Base-by-base conservation (phyloP, 1,284 basidiomycete genomes). In the Trichosporon sp. region DNA sequence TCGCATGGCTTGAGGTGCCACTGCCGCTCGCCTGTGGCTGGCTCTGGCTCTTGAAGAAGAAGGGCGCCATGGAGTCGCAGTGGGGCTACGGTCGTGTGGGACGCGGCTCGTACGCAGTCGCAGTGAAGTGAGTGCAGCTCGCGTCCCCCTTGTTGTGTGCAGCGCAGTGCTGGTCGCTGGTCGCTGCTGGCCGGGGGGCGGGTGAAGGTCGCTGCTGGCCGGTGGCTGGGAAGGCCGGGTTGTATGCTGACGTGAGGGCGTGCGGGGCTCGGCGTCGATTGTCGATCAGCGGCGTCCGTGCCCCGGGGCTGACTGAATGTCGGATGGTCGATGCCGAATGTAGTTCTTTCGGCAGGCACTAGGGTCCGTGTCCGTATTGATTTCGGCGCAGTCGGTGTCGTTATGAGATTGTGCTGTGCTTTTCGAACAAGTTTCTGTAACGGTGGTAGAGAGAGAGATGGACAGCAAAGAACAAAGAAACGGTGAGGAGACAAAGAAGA, bases 21-120 rank as follows among this genome's bases (percentile, higher is more conserved):
- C 49, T 54, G 49, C 49, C 27, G 25, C 49, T n/a, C 49, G 49
- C 25, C 49, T 4, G 16, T 6, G 27, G 25, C 49, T 27, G 25
- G 49, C n/a, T 44, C 37, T 44, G 37, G 9, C 49, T 54, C 29
- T 54, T 54, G 49, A 54, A 54, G 49, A 54, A 54, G 49, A 54
- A 54, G 16, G 49, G 49, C 49, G 49, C 49, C 49, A 54, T 54
- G 49, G n/a, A n/a, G n/a, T n/a, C n/a, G n/a, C n/a, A n/a, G n/a
- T n/a, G n/a, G n/a, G n/a, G n/a, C n/a, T n/a, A n/a, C n/a, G n/a
- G 40, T 44, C 40, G 40, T 21, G 40, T 16, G 40, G 40, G 40
- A 44, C 40, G 40, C 40, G 19, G 40, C 40, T 44, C 40, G n/a
- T 23, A 44, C 16, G 40, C 40, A 44, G 40, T 44, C 40, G 19